These are phyloP conservation scores for Paracoccidioides lutzii DNA, from an alignment of 2,329 filamentous ascomycete species.

Conservation along the genomic window DNA sequence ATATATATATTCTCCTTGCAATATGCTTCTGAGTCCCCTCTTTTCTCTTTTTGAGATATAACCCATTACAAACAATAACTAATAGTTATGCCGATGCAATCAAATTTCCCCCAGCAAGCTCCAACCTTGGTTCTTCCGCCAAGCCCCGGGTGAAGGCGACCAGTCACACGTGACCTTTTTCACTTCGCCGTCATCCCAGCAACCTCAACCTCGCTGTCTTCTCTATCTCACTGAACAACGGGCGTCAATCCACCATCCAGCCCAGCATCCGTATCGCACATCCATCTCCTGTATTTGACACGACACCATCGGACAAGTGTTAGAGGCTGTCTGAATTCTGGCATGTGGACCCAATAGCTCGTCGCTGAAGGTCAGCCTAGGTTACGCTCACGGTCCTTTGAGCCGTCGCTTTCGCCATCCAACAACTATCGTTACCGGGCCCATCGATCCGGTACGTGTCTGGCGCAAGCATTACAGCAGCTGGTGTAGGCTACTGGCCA, in stretches of 20 bases:
- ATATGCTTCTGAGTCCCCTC: no score
- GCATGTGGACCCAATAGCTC: constrained; percentile 6
- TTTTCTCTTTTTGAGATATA: no score
- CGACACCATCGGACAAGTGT: neutral
- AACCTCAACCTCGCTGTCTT: constrained; percentile 1
- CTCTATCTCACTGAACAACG: constrained; percentile 4
- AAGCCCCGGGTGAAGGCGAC: neutral
- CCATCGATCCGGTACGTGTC: neutral
- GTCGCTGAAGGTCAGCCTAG: constrained; percentile 2
- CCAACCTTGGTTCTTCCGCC: neutral
- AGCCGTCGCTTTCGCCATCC: neutral
- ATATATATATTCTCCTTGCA: no score
- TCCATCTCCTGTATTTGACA: neutral
- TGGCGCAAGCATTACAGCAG: neutral
- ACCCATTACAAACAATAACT: no score
- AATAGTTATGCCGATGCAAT: neutral
- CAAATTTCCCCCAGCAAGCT: neutral
- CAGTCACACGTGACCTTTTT: neutral
- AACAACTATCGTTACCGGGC: neutral
- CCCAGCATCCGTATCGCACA: neutral
- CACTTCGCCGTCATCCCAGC: neutral
- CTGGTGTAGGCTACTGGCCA: neutral
- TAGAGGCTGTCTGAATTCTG: constrained; percentile 1
- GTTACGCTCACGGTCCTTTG: constrained; percentile 1
- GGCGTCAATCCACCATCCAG: constrained; percentile 4